phyloP scores from a whole-genome alignment of 2,329 filamentous ascomycete species.

The Sclerotinia glacialis region DNA sequence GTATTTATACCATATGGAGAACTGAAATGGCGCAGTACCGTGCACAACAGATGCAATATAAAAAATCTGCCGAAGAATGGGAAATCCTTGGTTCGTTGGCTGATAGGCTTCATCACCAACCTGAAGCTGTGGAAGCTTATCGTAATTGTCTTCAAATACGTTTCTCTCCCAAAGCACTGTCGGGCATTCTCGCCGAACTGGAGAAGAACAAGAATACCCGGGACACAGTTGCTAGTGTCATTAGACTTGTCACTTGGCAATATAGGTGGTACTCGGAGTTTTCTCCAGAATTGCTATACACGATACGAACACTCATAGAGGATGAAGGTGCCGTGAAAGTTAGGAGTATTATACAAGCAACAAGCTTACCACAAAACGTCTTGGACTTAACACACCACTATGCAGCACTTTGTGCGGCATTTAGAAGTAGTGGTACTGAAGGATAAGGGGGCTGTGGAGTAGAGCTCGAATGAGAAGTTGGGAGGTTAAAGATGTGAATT shows the following conservation, averaged over 20 bases:
- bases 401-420: slow-evolving; percentile 88
- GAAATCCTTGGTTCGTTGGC: slow-evolving; percentile 93
- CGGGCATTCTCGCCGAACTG: slow-evolving; percentile 76
- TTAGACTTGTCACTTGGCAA: slow-evolving; percentile 93
- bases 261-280: slow-evolving; percentile 99
- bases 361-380: slow-evolving; percentile 87
- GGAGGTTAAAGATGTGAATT: neutral
- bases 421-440: slow-evolving; percentile 75
- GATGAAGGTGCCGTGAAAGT: slow-evolving; percentile 98
- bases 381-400: slow-evolving; percentile 96
- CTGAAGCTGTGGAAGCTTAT: slow-evolving; percentile 92
- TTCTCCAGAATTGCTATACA: slow-evolving; percentile 83
- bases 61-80: slow-evolving; percentile 96
- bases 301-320: slow-evolving; percentile 89
- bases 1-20: slow-evolving; percentile 98
- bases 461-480: neutral
- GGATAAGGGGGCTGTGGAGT: slow-evolving; percentile 26
- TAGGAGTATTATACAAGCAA: slow-evolving; percentile 93
- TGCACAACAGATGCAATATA: slow-evolving; percentile 90
- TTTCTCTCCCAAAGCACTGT: slow-evolving; percentile 90
- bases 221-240: slow-evolving; percentile 79
- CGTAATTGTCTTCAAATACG: slow-evolving; percentile 80
- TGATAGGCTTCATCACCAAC: slow-evolving; percentile 84
- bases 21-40: slow-evolving; percentile 96
- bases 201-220: slow-evolving; percentile 76